A percentile compares a stretch with the other conserved stretches of the same genome.
phyloP scores from a whole-genome alignment of 2,329 filamentous ascomycete genomes.

The Penicillium sp. region DNA sequence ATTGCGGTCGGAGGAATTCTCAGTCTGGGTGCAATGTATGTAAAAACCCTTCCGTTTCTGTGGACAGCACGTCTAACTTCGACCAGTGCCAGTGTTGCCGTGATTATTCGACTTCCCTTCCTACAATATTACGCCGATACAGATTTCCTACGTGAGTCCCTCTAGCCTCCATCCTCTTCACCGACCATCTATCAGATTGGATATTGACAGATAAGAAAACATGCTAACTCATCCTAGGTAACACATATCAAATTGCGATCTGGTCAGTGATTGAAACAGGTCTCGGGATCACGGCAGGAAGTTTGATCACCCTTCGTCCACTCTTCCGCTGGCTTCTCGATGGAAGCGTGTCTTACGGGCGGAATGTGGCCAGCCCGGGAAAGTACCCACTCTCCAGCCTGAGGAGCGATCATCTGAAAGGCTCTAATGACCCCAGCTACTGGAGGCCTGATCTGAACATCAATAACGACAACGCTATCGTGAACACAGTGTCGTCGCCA shows the following conservation, averaged over 20 bases:
- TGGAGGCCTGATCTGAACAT: slow-evolving; percentile 22
- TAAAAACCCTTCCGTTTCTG: not conserved
- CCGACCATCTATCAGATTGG: not conserved
- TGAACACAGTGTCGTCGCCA: slow-evolving; percentile 13
- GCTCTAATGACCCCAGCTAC: slow-evolving; percentile 12
- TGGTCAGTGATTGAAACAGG: slow-evolving; percentile 40
- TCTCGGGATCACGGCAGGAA: slow-evolving; percentile 49
- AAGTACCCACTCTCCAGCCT: slow-evolving; percentile 14
- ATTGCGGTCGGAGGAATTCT: slow-evolving; percentile 58
- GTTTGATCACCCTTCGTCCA: slow-evolving; percentile 54
- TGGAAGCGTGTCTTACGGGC: slow-evolving; percentile 6
- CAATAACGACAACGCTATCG: slow-evolving; percentile 7
- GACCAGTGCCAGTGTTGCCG: slow-evolving; percentile 41
- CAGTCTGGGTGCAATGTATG: slow-evolving; percentile 57
- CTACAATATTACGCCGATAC: slow-evolving; percentile 46
- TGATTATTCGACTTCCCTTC: slow-evolving; percentile 53
- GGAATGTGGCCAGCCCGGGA: not conserved
- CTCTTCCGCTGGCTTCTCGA: slow-evolving; percentile 42
- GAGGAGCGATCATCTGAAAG: slow-evolving; percentile 8
- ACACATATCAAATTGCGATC: slow-evolving; percentile 52
- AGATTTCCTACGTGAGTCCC: slow-evolving; percentile 38
- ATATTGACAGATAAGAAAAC: not conserved
- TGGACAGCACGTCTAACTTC: slow-evolving; percentile 4
- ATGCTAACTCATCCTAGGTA: slow-evolving; percentile 25
- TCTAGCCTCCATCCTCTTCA: not conserved